Conservation (phyloP, 2,329 filamentous ascomycete genomes). For the Lecanicillium sp. region DNA sequence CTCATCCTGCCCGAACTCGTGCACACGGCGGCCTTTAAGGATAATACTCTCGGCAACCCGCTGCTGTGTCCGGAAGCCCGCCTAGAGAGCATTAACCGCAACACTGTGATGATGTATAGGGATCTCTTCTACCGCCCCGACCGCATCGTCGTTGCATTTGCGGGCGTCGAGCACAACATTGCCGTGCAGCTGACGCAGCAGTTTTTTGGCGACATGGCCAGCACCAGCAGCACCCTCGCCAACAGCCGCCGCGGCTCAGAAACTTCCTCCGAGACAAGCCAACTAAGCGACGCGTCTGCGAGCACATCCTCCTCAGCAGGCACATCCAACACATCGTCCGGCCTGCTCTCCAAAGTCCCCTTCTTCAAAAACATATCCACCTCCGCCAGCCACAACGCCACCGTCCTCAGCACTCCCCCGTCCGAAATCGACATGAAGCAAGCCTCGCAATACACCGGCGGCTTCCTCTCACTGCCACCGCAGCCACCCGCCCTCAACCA, state of each 20-base stretch:
- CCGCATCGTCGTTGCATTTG: slow-evolving; percentile 89
- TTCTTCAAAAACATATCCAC: slow-evolving; percentile 86
- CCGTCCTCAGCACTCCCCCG: slow-evolving; percentile 39
- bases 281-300: slow-evolving; percentile 13
- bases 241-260: slow-evolving; percentile 34
- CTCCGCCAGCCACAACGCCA: slow-evolving; percentile 55
- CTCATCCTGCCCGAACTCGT: slow-evolving; percentile 91
- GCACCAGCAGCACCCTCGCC: slow-evolving; percentile 28
- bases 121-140: slow-evolving; percentile 82
- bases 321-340: slow-evolving; percentile 40
- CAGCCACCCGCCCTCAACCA: slow-evolving; percentile 72
- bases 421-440: slow-evolving; percentile 47
- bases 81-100: slow-evolving; percentile 63
- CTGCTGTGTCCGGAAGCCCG: slow-evolving; percentile 83
- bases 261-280: slow-evolving; percentile 43
- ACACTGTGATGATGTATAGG: slow-evolving; percentile 70
- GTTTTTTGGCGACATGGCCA: slow-evolving; percentile 84
- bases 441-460: slow-evolving; percentile 82
- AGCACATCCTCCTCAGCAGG: slow-evolving; percentile 21
- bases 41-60: slow-evolving; percentile 93
- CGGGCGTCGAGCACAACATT: slow-evolving; percentile 74
- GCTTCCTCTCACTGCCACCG: slow-evolving; percentile 77
- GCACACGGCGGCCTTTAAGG: slow-evolving; percentile 90
- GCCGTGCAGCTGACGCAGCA: slow-evolving; percentile 73
- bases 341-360: slow-evolving; percentile 72